These are phyloP conservation scores for Pyricularia sp. DNA, from an alignment of 2,329 filamentous ascomycete species.

Conservation along the genomic window DNA sequence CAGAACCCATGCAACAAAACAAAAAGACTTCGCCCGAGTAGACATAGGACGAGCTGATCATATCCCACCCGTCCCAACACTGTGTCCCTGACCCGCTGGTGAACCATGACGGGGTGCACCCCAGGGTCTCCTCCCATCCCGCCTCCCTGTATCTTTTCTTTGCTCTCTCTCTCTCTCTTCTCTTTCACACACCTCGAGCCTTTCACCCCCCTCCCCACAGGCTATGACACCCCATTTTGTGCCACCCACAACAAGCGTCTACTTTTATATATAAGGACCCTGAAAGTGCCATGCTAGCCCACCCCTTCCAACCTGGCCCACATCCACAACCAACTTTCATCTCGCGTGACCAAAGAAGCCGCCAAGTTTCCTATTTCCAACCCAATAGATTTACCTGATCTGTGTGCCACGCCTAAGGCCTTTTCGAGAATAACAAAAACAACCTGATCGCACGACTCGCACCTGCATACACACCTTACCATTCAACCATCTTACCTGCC, in stretches of 20 bases:
- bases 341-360: not conserved
- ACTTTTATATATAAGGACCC: constrained; percentile 6
- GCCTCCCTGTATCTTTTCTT: not conserved
- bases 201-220: not conserved
- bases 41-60: not conserved
- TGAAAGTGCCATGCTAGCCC: not conserved
- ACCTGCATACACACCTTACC: not conserved
- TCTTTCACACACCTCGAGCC: not conserved
- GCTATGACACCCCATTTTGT: constrained; percentile 1
- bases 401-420: not conserved
- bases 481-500: not conserved
- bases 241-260: not conserved
- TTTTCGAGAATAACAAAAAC: not conserved
- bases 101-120: not conserved
- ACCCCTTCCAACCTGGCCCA: constrained; percentile 3
- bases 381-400: not conserved
- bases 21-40: not conserved
- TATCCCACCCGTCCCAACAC: not conserved
- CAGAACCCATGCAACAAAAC: not conserved
- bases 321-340: constrained; percentile 4
- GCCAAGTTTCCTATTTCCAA: not conserved
- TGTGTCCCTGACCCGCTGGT: not conserved
- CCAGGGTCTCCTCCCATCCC: not conserved
- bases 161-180: not conserved
- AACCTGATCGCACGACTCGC: constrained; percentile 2